Base-by-base conservation (phyloP, 352 stramenopile species). In the Blastocystis sp. region DNA sequence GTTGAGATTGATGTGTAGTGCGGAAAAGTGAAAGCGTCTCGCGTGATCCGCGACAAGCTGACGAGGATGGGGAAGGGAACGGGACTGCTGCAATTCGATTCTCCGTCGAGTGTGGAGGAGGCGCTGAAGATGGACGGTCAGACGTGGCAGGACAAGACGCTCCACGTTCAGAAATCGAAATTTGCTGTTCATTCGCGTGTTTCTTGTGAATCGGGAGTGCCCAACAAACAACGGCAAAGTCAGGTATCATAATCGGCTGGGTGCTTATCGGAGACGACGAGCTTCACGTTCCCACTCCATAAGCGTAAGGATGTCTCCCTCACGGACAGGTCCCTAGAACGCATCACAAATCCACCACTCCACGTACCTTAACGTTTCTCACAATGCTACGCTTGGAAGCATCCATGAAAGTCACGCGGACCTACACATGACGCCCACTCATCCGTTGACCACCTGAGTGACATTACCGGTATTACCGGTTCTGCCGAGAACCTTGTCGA, bases 381-480 rank as follows among this genome's bases (percentile, higher is more conserved):
- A 99, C 98, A 93, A 99, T 99, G 92, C 96, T 98, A 93, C 97
- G 96, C 92, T 96, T 97, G 93, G 98, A 95, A 91, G 98, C 96
- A 93, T 99, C 96, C 91, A 99, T 95, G 93, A 99, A 99, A 94
- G 99, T 97, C 82, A 99, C 97, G 92, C 97, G 96, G 63, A 98
- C 74, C 74, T 85, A 67, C 2, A 6, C 26, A 12, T 85, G 35
- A 85, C 9, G 21, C 33, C 16, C 35, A 50, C 24, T 6, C 59
- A 10, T 0, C 29, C 37, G n/a, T n/a, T 10, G 3, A 16, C 29
- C 31, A 85, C 95, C 93, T 99, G 97, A 90, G 97, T 99, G 69
- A 99, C 97, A 93, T 99, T 99, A 94, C 97, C 97, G 90, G 97
- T 99, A 95, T 98, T 99, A 92, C 97, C 97, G 88, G 97, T 99